Evolutionary conservation across 768 basidiomycete species (phyloP), one percentile per base, ranked within the genome.

Genomic region (Psilocybe cyanescens): DNA sequence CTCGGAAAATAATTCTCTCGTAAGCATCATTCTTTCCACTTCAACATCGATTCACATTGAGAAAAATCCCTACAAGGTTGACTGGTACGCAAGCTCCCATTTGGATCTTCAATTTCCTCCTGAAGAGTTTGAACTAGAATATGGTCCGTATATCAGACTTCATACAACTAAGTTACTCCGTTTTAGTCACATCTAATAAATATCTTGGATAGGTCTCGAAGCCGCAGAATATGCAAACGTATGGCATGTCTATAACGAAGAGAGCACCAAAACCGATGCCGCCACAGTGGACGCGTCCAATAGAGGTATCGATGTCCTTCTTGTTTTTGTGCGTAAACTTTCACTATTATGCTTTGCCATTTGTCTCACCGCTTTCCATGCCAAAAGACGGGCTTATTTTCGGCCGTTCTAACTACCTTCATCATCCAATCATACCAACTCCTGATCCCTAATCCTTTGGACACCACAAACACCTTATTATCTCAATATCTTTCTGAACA

Each of bases 341-440:
- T 9, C 9, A 35, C 9, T 35, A 35, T 35, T 2, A 35, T 7
- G 33, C 19, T 35, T 35, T 9, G 33, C 33, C 9, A 6, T 7
- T 35, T 6, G 9, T 35, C 33, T 35, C 33, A 35, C 33, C 3
- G 14, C 28, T 28, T 6, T n/a, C 45, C n/a, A 3, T 48, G 12
- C 7, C 9, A 3, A 31, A 44, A 78, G 76, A 77, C 75, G 28
- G 79, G 77, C 61, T 68, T 79, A 30, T 79, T 79, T 57, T 79
- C 78, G 0, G 77, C 78, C 2, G 76, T 78, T 16, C 61, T 79
- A 19, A 79, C 78, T 8, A 78, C 78, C 0, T 79, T 78, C 68
- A 75, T 78, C 47, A 77, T 78, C 29, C 76, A 78, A 64, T 71
- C 74, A 8, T 78, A 76, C 60, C 73, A 77, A 55, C 66, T 74